Evolutionary conservation across 768 basidiomycete species (phyloP), one percentile per base, ranked within the genome.

Genomic region (Mycena latifolia): DNA sequence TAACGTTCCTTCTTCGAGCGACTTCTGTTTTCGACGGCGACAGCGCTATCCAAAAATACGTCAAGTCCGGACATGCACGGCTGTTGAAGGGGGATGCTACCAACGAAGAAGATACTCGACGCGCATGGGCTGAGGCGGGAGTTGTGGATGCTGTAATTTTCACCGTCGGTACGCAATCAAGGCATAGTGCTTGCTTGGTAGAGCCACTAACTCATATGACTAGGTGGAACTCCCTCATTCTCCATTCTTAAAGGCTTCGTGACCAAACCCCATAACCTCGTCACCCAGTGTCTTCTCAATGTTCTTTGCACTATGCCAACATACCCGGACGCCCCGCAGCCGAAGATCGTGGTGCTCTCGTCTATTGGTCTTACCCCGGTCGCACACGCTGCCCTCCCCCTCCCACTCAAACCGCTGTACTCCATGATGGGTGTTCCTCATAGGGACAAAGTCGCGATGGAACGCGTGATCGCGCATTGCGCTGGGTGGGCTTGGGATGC

Each of bases 381-480:
- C 12, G 82, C 87, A 8, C 84, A 85, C 66, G 66, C 73, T 0
- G 69, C 73, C 6, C 77, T 91, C 0, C 90, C 91, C 0, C 48
- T 85, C 39, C 74, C 77, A 3, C 68, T 89, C 33, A 85, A 83
- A 66, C 81, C 81, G 0, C 0, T 92, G 0, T 91, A 90, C 72
- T 66, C 72, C 65, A 43, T 86, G 33, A 76, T 92, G 22, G 22
- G 37, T 14, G 65, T 39, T 1, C 86, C 89, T 7, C 89, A 89
- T 72, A 79, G 73, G 28, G 91, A 93, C 76, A 93, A 92, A 75
- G 51, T 87, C 51, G 89, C 86, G 10, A 76, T 78, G 43, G 92
- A 93, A 76, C 79, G 85, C 25, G 74, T 84, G 2, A 52, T 86
- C 8, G 76, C 82, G 2, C 80, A 89, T 65, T 75, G 78, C 61